Conservation (phyloP, 441 rosid species). For the Hura crepitans region DNA sequence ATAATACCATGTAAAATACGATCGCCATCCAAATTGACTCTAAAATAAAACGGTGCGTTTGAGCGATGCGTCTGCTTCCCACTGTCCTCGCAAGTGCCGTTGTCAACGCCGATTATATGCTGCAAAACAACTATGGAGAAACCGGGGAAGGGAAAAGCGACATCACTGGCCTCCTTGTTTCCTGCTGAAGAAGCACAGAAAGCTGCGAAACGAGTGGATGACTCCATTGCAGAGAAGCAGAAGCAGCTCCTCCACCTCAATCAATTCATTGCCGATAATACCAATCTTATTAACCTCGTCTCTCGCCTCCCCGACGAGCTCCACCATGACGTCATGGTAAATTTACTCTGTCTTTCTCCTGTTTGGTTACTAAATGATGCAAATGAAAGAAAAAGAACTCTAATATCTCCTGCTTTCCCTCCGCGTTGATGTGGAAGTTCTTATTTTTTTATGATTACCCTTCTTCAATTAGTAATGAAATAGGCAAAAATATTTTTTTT, state of each 20-base stretch:
- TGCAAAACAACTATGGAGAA: slow-evolving; percentile 30
- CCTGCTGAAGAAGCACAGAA: slow-evolving; percentile 51
- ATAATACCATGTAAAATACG: no score
- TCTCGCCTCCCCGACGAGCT: slow-evolving; percentile 72
- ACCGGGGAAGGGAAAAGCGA: slow-evolving; percentile 46
- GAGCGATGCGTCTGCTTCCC: background rate
- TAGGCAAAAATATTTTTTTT: no score
- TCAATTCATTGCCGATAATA: slow-evolving; percentile 60
- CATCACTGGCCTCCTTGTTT: slow-evolving; percentile 61
- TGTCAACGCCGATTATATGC: background rate
- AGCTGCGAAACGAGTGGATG: slow-evolving; percentile 66
- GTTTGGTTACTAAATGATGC: no score
- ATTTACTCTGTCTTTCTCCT: slow-evolving; percentile 1
- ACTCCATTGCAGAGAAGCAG: slow-evolving; percentile 50
- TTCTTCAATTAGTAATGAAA: no score
- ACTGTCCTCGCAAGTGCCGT: background rate
- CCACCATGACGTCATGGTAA: slow-evolving; percentile 70
- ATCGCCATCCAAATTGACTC: no score
- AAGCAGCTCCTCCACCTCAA: slow-evolving; percentile 45
- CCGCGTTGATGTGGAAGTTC: no score
- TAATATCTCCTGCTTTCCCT: no score
- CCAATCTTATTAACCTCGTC: slow-evolving; percentile 52
- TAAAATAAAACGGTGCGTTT: slow-evolving; percentile 2
- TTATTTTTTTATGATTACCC: no score
- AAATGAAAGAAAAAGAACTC: no score